Evolutionary conservation across 1,139 yeast genomes (phyloP).

Genomic region (Pneumocystis wakefieldiae): DNA sequence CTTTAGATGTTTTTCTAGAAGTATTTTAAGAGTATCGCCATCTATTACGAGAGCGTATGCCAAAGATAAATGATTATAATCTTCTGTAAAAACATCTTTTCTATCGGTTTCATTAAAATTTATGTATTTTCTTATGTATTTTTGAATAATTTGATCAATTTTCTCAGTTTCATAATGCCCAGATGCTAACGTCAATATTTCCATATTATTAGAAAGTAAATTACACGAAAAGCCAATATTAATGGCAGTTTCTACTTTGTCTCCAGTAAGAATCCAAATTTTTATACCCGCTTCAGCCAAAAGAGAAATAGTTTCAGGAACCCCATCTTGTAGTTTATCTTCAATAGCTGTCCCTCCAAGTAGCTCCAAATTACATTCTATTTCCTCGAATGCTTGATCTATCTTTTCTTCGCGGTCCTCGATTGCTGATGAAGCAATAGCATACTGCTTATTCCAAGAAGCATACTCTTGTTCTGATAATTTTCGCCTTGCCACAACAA

Average conservation of each 20-base stretch:
- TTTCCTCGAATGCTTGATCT: slow-evolving; percentile 63
- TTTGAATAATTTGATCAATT: slow-evolving; percentile 43
- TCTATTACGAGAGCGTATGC: slow-evolving; percentile 75
- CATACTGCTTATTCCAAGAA: slow-evolving; percentile 56
- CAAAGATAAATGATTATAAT: slow-evolving; percentile 67
- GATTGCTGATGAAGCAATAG: slow-evolving; percentile 56
- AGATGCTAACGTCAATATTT: slow-evolving; percentile 52
- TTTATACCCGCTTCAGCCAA: slow-evolving; percentile 85
- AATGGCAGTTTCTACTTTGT: slow-evolving; percentile 93
- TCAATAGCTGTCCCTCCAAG: slow-evolving; percentile 97
- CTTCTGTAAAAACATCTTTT: slow-evolving; percentile 48
- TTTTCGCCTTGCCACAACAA: slow-evolving; percentile 78
- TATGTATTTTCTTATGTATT: slow-evolving; percentile 48
- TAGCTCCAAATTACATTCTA: slow-evolving; percentile 56
- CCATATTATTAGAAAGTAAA: slow-evolving; percentile 73
- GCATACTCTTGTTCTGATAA: slow-evolving; percentile 44
- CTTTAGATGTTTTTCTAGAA: slow-evolving; percentile 38
- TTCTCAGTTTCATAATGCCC: slow-evolving; percentile 30
- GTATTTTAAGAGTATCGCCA: slow-evolving; percentile 77
- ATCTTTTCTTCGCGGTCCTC: slow-evolving; percentile 64
- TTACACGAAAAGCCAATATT: slow-evolving; percentile 96
- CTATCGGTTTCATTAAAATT: slow-evolving; percentile 45
- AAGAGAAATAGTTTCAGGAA: slow-evolving; percentile 78
- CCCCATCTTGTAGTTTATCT: slow-evolving; percentile 90
- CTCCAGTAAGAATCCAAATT: slow-evolving; percentile 95